These are phyloP conservation scores for Pseudogymnoascus sp. DNA, from an alignment of 2,329 filamentous ascomycete species.

Conservation along the genomic window DNA sequence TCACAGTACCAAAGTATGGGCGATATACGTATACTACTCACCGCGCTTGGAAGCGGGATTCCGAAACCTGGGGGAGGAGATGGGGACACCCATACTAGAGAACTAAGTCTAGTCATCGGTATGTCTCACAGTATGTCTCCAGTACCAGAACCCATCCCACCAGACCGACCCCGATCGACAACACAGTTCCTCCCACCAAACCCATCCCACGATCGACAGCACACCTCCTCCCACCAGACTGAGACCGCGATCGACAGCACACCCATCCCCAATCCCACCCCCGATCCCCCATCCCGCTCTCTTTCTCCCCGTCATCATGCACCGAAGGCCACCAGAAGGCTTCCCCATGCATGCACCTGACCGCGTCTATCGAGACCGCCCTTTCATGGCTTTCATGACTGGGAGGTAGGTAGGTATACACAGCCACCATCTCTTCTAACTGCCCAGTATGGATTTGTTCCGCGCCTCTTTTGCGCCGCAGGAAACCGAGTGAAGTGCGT, in stretches of 20 bases:
- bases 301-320: not conserved
- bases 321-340: not conserved
- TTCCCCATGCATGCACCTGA: not conserved
- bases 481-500: not conserved
- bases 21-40: not conserved
- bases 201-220: too few species aligned
- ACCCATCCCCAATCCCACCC: too few species aligned
- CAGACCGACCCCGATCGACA: too few species aligned
- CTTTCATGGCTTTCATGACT: too few species aligned
- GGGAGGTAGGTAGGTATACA: too few species aligned
- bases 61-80: not conserved
- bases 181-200: too few species aligned
- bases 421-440: not conserved
- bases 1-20: not conserved
- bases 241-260: too few species aligned
- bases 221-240: too few species aligned
- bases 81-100: not conserved
- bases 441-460: not conserved
- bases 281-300: too few species aligned
- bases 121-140: not conserved
- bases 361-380: not conserved
- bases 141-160: too few species aligned
- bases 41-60: not conserved
- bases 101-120: not conserved
- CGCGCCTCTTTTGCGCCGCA: not conserved